Evolutionary conservation across 768 basidiomycete species (phyloP).

Genomic region (Hygrocybe punicea): DNA sequence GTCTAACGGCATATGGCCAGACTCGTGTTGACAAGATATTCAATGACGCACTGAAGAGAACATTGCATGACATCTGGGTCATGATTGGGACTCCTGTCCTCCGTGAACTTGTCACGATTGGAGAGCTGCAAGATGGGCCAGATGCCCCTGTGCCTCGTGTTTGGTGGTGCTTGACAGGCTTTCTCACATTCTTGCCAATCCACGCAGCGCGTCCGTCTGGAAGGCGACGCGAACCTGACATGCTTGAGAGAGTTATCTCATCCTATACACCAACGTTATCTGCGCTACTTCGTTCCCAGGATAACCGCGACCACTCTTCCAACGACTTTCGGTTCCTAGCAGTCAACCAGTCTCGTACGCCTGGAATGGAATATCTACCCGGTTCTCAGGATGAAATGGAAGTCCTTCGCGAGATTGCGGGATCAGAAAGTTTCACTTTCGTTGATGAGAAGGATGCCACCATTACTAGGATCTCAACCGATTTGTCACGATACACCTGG

Average conservation of each 20-base stretch:
- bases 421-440: no score
- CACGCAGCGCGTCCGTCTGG: conserved; percentile 14
- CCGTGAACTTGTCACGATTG: no score
- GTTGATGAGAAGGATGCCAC: conserved; percentile 11
- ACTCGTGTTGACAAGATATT: no score
- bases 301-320: neutral
- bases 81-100: no score
- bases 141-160: neutral
- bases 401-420: conserved; percentile 7
- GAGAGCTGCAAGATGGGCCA: no score
- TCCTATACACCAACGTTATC: conserved; percentile 14
- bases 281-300: neutral
- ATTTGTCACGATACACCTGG: conserved; percentile 15
- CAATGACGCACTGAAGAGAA: no score
- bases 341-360: conserved; percentile 9
- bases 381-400: conserved; percentile 9
- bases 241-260: conserved; percentile 11
- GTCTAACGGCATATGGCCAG: no score
- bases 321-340: neutral
- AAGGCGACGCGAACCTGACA: neutral
- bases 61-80: no score
- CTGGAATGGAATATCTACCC: conserved; percentile 6
- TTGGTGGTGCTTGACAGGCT: conserved; percentile 12
- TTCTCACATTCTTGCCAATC: conserved; percentile 16
- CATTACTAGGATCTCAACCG: conserved; percentile 7